Base-by-base conservation (phyloP, 257 asterid genomes). In the Marsdenia floribunda region DNA sequence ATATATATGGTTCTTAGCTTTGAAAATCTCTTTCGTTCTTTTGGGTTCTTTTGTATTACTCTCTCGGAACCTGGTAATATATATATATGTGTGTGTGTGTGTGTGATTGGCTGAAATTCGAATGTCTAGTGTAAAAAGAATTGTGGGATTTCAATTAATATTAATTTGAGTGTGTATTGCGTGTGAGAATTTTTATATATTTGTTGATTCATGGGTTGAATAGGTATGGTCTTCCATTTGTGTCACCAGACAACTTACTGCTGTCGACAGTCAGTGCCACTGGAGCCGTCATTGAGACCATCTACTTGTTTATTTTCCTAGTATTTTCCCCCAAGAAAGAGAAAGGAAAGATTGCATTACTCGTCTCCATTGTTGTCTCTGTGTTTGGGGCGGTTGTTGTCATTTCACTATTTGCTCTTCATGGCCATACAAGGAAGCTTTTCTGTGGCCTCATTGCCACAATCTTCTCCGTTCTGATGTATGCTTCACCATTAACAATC, bases 221-320 rank as follows among this genome's bases (percentile, higher is more conserved):
- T 79, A 93, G 98, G 97, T 93, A 93, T 53, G 98, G 97, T 4
- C 69, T 90, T 83, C 97, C 97, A 2, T 91, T 93, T 76, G 97
- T 93, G 77, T 91, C 98, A n/a, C 90, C 91, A 4, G 80, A 93
- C 85, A 93, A 93, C 79, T 54, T 93, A 64, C 83, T 90, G 1
- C 90, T 93, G 16, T 88, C 96, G 2, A 88, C 92, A 3, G 83
- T 90, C 53, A 92, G 90, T 21, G 97, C 90, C 19, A 84, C 94
- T 3, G 98, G 98, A 3, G 93, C 89, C 18, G 91, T 22, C 35
- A 85, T 92, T 37, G 94, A 92, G 66, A 13, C 59, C 55, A 73
- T 84, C 11, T 90, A 88, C 74, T 93, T 89, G 75, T n/a, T 88
- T 61, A 75, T 86, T 26, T 92, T 87, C 80, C 76, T 92, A 49